Percentiles rank a stretch among this genome's conserved stretches.
Evolutionary conservation across 73 alveolate genomes (phyloP).

Genomic region (Symbiodinium pilosum): DNA sequence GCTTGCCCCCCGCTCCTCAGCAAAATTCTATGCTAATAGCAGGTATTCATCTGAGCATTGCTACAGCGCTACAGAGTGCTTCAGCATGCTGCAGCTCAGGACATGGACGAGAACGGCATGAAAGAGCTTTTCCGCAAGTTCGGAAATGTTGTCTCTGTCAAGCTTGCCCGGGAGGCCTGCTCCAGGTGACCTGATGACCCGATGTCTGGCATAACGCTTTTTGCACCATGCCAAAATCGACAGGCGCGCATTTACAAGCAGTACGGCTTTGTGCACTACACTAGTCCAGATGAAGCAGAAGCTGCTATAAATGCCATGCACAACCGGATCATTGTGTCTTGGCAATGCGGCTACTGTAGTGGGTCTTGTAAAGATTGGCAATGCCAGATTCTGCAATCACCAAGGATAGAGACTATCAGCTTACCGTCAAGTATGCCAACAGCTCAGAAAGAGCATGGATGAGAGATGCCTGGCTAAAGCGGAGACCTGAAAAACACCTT

Average conservation of each 20-base stretch:
- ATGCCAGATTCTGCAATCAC: not conserved
- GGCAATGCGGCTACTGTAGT: not conserved
- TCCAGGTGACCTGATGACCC: not conserved
- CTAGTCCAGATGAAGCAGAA: conserved; percentile 73
- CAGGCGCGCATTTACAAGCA: conserved; percentile 81
- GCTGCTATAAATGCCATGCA: conserved; percentile 89
- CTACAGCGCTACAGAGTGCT: no score
- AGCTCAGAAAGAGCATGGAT: conserved; percentile 48
- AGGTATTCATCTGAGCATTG: no score
- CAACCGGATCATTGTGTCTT: conserved; percentile 59
- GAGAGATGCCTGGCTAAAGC: not conserved
- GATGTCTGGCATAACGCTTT: not conserved
- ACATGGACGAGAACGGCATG: conserved; percentile 70
- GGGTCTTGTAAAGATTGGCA: not conserved
- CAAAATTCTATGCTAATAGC: not conserved
- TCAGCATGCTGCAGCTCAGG: not conserved
- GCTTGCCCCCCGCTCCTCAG: conserved; percentile 50
- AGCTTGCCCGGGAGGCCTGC: conserved; percentile 78
- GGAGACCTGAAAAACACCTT: no score
- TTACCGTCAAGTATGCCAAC: conserved; percentile 69
- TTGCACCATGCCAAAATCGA: not conserved
- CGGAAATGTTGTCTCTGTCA: conserved; percentile 78
- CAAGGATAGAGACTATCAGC: conserved; percentile 70
- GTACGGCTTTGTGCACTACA: conserved; percentile 70
- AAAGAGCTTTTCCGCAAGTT: conserved; percentile 44